Conservation (phyloP, 2,329 filamentous ascomycete genomes). For the Zarea fungicola region DNA sequence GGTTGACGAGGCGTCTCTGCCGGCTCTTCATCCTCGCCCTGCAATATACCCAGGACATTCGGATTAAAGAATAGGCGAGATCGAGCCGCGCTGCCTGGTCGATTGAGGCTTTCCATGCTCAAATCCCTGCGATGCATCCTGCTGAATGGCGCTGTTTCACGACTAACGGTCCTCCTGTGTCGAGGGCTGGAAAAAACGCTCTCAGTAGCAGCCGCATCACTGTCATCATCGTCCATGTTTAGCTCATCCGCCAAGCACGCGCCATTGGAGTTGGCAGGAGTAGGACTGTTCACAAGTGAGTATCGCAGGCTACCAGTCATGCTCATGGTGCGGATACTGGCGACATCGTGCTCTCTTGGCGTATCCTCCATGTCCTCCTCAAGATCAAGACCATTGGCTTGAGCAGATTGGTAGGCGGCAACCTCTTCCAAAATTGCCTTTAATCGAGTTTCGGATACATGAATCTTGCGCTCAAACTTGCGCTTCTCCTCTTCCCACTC, state of each 20-base stretch:
- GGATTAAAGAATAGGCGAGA: constrained; percentile 50
- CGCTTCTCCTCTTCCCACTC: constrained; percentile 80
- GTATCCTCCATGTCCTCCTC: constrained; percentile 59
- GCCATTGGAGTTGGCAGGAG: constrained; percentile 54
- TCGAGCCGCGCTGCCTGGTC: constrained; percentile 49
- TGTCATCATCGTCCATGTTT: constrained; percentile 78
- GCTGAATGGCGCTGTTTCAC: constrained; percentile 45
- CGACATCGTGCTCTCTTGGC: constrained; percentile 62
- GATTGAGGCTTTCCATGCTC: constrained; percentile 53
- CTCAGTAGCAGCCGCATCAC: constrained; percentile 65
- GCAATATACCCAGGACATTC: constrained; percentile 50
- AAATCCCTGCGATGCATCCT: constrained; percentile 49
- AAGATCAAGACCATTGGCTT: constrained; percentile 35
- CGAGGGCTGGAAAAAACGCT: constrained; percentile 50
- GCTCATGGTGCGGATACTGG: constrained; percentile 67
- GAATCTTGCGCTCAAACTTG: constrained; percentile 75
- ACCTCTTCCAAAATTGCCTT: constrained; percentile 84
- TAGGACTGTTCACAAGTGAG: constrained; percentile 60
- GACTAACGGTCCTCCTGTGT: constrained; percentile 51
- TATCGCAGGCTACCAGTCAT: constrained; percentile 68
- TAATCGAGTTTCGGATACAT: constrained; percentile 83
- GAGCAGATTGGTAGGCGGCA: constrained; percentile 58
- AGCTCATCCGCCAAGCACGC: constrained; percentile 87
- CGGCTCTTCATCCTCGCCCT: constrained; percentile 48
- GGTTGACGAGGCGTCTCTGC: constrained; percentile 23